phyloP scores from a whole-genome alignment of 1,284 basidiomycete species.

The Cystobasidiaceae sp. region DNA sequence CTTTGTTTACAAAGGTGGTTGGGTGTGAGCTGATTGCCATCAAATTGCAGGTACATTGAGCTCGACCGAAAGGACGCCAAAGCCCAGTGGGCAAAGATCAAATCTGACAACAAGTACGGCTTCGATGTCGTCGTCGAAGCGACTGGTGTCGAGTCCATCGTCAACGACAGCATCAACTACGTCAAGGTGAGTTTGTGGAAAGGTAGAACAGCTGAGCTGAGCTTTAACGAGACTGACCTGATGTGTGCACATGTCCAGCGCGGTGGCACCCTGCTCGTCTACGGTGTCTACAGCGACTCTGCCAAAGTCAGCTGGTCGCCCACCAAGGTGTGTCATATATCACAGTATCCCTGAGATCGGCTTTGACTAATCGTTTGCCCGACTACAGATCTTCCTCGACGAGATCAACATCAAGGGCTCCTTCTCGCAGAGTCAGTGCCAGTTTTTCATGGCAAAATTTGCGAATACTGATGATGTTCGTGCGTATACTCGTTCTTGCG shows the following conservation, averaged over 20 bases:
- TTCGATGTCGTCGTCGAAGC: constrained; percentile 86
- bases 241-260: constrained; percentile 16
- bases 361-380: too few relatives aligned
- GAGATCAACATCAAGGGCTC: constrained; percentile 85
- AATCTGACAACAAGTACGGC: constrained; percentile 71
- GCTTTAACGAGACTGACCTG: too few relatives aligned
- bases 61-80: constrained; percentile 68
- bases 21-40: constrained; percentile 52
- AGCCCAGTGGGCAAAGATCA: constrained; percentile 71
- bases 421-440: constrained; percentile 53
- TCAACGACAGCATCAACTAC: constrained; percentile 73
- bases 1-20: background rate
- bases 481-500: background rate
- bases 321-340: constrained; percentile 50
- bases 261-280: constrained; percentile 44
- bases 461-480: background rate
- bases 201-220: too few relatives aligned
- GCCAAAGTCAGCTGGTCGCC: constrained; percentile 77
- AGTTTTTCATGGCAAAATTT: background rate
- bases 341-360: background rate
- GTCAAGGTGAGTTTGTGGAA: constrained; percentile 73
- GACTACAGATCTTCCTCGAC: constrained; percentile 63
- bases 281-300: constrained; percentile 62
- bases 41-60: constrained; percentile 59
- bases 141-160: constrained; percentile 73